A percentile compares a stretch with the other conserved stretches of the same genome.
phyloP scores from a whole-genome alignment of 805 yeast species.

The Pichia rugopelliculosa region DNA sequence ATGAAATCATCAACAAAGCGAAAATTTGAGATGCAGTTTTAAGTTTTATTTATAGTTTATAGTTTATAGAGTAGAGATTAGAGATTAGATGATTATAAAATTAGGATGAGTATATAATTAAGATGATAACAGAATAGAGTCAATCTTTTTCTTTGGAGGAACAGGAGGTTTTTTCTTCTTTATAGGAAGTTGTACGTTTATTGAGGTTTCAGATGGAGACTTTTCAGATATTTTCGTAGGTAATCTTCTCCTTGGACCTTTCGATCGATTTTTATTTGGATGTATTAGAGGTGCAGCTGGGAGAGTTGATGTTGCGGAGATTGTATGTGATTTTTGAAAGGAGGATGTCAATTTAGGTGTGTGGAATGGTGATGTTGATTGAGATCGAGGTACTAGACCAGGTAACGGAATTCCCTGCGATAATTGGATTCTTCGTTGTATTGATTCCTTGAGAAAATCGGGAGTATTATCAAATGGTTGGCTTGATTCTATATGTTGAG shows the following conservation, averaged over 20 bases:
- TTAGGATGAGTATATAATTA: neutral
- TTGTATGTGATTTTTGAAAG: neutral
- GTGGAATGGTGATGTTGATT: neutral
- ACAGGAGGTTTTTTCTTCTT: neutral
- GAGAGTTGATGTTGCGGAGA: neutral
- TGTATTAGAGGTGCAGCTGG: conserved; percentile 31
- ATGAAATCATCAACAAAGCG: too few species aligned
- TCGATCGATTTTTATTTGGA: conserved; percentile 39
- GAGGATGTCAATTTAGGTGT: neutral
- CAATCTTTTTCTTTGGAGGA: neutral
- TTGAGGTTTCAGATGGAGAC: neutral
- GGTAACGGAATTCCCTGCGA: conserved; percentile 1
- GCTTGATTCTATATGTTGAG: too few species aligned
- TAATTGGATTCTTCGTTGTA: conserved; percentile 1
- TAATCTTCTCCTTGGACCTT: conserved; percentile 45
- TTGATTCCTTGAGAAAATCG: too few species aligned
- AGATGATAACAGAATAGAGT: neutral
- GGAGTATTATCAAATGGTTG: too few species aligned
- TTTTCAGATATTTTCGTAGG: conserved; percentile 26
- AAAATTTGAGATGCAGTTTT: too few species aligned
- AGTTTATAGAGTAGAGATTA: too few species aligned
- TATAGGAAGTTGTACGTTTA: neutral
- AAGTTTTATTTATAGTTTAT: too few species aligned
- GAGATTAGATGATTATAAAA: too few species aligned
- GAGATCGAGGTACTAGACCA: neutral